A percentile compares a stretch with the other conserved stretches of the same genome.
phyloP scores from a whole-genome alignment of 2,329 filamentous ascomycete genomes.

The Torrubiella hemipterigena region DNA sequence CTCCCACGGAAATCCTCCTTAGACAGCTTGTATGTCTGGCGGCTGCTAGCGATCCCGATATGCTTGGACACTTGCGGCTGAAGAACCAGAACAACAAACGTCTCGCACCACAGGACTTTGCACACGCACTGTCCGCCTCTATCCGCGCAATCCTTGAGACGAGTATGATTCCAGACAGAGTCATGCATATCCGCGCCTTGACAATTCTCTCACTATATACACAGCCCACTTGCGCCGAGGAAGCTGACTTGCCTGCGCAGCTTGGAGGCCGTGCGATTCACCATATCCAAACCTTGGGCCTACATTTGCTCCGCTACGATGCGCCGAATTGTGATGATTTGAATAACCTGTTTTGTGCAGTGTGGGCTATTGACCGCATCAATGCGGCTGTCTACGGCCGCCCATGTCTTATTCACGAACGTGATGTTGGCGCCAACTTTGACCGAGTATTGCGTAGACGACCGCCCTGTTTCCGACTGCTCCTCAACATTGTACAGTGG shows the following conservation, averaged over 20 bases:
- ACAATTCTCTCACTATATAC: constrained; percentile 45
- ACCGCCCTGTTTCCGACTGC: constrained; percentile 41
- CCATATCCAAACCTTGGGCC: constrained; percentile 41
- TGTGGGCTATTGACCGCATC: constrained; percentile 50
- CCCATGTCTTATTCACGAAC: constrained; percentile 46
- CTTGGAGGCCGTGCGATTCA: constrained; percentile 42
- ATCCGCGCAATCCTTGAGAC: constrained; percentile 38
- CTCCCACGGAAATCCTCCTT: constrained; percentile 29
- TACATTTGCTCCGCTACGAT: constrained; percentile 36
- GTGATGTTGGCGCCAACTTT: constrained; percentile 43
- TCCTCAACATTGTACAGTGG: constrained; percentile 40
- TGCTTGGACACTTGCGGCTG: constrained; percentile 31
- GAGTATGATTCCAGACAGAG: constrained; percentile 39
- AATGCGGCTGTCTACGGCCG: constrained; percentile 48
- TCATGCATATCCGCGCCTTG: constrained; percentile 41
- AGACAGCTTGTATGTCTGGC: constrained; percentile 44
- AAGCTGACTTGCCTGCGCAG: constrained; percentile 41
- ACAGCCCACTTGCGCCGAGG: constrained; percentile 40
- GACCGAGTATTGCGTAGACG: constrained; percentile 38
- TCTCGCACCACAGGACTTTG: constrained; percentile 34
- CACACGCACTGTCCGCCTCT: constrained; percentile 33
- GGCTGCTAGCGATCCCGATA: constrained; percentile 35
- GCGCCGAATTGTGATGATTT: constrained; percentile 27
- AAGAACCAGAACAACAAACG: constrained; percentile 23
- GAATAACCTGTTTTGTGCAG: constrained; percentile 41